Conservation (phyloP, 2,329 filamentous ascomycete genomes). For the Bertia moriformis region DNA sequence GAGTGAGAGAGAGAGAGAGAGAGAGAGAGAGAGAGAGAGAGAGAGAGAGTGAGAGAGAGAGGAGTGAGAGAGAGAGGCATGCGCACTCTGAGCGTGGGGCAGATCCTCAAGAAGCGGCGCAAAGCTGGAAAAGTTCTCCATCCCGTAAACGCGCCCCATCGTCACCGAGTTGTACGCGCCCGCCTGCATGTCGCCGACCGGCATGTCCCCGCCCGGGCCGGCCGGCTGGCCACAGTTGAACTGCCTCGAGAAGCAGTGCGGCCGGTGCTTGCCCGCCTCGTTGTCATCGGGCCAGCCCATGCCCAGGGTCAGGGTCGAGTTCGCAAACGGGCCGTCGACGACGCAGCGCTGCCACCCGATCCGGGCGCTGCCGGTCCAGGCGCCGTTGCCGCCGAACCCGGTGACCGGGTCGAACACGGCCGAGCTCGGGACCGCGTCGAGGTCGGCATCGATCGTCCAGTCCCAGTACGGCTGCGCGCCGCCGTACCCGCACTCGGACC, state of each 20-base stretch:
- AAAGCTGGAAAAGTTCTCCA: neutral
- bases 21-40: neutral
- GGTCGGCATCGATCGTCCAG: conserved; percentile 6
- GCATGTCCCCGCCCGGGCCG: neutral
- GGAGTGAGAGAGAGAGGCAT: no score
- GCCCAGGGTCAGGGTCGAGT: conserved; percentile 3
- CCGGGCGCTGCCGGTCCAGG: conserved; percentile 2
- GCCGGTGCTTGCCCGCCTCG: neutral
- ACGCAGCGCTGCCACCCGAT: conserved; percentile 3
- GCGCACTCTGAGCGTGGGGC: no score
- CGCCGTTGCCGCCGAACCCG: conserved; percentile 6
- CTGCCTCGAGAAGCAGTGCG: neutral
- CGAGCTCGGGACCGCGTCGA: conserved; percentile 3
- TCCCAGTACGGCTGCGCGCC: conserved; percentile 18
- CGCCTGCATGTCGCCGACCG: neutral
- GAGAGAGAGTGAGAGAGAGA: no score
- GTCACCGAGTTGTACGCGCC: neutral
- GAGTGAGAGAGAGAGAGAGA: neutral
- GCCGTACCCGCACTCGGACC: conserved; percentile 14
- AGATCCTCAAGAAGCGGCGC: neutral
- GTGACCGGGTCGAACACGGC: conserved; percentile 5
- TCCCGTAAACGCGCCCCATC: neutral
- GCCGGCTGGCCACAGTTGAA: neutral
- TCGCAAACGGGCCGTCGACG: conserved; percentile 3
- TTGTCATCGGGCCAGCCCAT: neutral